Evolutionary conservation across 2,329 filamentous ascomycete species (phyloP).

Genomic region (Arthrobotrys conoides): DNA sequence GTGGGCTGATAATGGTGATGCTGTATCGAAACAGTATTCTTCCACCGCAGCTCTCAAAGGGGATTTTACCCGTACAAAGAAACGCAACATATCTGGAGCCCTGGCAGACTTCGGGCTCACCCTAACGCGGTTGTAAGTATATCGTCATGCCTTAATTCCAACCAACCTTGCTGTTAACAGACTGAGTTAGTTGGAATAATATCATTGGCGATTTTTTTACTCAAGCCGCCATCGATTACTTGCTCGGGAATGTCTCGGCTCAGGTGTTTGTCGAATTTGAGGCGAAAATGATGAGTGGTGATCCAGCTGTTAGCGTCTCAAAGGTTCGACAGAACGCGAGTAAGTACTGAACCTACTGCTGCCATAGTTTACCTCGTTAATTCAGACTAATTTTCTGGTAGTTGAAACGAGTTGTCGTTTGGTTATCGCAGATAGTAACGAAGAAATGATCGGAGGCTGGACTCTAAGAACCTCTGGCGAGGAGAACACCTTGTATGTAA

Average conservation of each 20-base stretch:
- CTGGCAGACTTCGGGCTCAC: constrained; percentile 92
- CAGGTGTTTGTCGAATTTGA: constrained; percentile 95
- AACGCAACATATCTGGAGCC: constrained; percentile 90
- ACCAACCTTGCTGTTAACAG: neutral
- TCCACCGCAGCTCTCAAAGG: constrained; percentile 96
- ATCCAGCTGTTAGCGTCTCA: constrained; percentile 88
- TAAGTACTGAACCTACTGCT: constrained; percentile 17
- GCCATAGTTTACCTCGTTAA: neutral
- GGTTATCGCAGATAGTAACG: constrained; percentile 84
- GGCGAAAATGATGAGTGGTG: constrained; percentile 89
- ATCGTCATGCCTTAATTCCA: constrained; percentile 66
- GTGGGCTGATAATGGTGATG: constrained; percentile 98
- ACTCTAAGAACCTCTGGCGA: constrained; percentile 82
- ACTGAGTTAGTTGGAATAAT: constrained; percentile 76
- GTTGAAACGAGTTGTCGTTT: constrained; percentile 88
- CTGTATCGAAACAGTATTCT: constrained; percentile 94
- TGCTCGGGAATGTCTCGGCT: constrained; percentile 87
- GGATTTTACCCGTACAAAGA: constrained; percentile 92
- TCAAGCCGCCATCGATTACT: constrained; percentile 93
- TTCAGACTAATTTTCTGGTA: constrained; percentile 17
- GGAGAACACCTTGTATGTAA: constrained; percentile 64
- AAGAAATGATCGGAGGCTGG: constrained; percentile 92
- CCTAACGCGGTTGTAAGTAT: constrained; percentile 75
- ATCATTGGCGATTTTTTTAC: constrained; percentile 99
- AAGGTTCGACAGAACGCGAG: constrained; percentile 87